These are phyloP conservation scores for Hypoxylon subgilvum DNA, from an alignment of 495 filamentous ascomycete genomes.

Conservation along the genomic window DNA sequence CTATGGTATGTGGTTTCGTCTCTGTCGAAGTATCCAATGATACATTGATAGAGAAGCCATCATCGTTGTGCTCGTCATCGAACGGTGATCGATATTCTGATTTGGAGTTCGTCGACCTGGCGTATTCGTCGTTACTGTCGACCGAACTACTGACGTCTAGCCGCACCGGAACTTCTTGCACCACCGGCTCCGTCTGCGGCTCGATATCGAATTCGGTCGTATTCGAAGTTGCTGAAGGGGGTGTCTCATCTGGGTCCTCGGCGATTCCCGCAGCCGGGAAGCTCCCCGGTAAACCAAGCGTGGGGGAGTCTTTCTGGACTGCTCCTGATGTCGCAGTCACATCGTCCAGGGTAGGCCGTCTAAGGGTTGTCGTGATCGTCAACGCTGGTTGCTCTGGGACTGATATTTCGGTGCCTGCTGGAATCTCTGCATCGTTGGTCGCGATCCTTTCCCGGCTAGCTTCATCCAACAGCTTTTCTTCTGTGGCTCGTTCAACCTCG, in stretches of 20 bases:
- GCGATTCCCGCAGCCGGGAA: constrained; percentile 46
- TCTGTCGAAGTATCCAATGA: constrained; percentile 46
- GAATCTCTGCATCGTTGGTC: constrained; percentile 9
- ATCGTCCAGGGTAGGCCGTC: constrained; percentile 20
- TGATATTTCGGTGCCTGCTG: constrained; percentile 14
- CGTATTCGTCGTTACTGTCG: constrained; percentile 6
- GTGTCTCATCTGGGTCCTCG: constrained; percentile 51
- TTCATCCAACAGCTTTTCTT: constrained; percentile 16
- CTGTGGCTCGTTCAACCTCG: constrained; percentile 8
- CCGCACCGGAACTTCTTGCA: constrained; percentile 34
- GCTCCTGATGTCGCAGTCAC: constrained; percentile 3
- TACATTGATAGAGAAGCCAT: constrained; percentile 48
- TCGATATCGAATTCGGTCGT: constrained; percentile 75
- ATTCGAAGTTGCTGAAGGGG: constrained; percentile 60
- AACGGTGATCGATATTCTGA: constrained; percentile 48
- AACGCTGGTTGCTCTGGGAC: constrained; percentile 32
- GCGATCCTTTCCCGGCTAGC: constrained; percentile 16
- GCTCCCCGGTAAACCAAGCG: constrained; percentile 68
- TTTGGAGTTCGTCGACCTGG: constrained; percentile 31
- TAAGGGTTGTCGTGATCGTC: constrained; percentile 40
- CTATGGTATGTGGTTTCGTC: constrained; percentile 7
- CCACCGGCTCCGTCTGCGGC: constrained; percentile 64
- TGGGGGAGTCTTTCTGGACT: constrained; percentile 65
- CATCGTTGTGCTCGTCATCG: constrained; percentile 49
- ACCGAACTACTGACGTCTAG: constrained; percentile 35